Evolutionary conservation across 352 stramenopile genomes (phyloP), one percentile per base, ranked within the genome.

Genomic region (Achlya hypogyna): DNA sequence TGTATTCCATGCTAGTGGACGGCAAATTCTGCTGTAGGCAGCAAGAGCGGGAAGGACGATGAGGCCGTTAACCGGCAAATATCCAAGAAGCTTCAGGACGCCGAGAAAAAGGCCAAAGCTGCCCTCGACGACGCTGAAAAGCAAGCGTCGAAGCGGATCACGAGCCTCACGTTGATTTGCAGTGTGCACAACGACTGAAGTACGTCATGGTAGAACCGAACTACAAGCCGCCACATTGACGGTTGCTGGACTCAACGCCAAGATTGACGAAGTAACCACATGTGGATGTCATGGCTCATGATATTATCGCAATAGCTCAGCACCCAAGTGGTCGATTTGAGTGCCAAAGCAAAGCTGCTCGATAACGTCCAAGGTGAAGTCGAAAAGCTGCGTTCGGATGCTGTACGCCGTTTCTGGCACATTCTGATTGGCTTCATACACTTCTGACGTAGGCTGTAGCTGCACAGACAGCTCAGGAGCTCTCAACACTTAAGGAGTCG

Each of bases 81-180:
- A 8, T 79, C 90, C 66, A 79, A 83, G 45, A 79, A 82, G 23
- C 35, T 93, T n/a, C 74, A 63, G 0, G 84, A 93, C 5, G 69
- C 79, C 38, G 84, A 93, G 63, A 93, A 93, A 76, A 91, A 89
- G 51, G 75, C 90, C 69, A 82, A 86, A 60, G 78, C 81, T n/a
- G 68, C 72, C 3, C 40, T 89, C 5, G 79, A 90, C n/a, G 84
- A 91, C 6, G 78, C 60, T 12, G 82, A 93, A 72, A 86, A 82
- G 29, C 29, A 52, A 1, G 68, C 77, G 0, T 81, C 86, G 53
- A 72, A 75, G 25, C 81, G 91, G 45, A 56, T 91, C 8, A 27
- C 69, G 43, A 51, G 71, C 14, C 53, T 91, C 4, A 56, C 72
- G 0, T 71, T n/a, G n/a, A n/a, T n/a, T n/a, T n/a, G n/a, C n/a